phyloP scores from a whole-genome alignment of 2,329 filamentous ascomycete species.

The Coniosporium tulheliwenetii region DNA sequence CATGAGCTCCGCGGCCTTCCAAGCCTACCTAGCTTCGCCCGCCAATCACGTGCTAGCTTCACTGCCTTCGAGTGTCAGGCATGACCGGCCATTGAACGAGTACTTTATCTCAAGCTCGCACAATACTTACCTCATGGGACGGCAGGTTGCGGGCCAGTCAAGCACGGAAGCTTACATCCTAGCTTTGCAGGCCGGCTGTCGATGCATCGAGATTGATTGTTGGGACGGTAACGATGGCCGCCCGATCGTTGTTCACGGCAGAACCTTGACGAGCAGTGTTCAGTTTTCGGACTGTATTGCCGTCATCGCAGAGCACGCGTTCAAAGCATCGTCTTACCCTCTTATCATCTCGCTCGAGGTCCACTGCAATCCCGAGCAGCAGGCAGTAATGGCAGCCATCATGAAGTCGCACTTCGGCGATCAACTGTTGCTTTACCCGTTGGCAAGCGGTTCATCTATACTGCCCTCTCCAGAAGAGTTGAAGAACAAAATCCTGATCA shows the following conservation, averaged over 20 bases:
- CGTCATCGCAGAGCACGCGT: constrained; percentile 89
- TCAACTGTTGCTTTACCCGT: constrained; percentile 60
- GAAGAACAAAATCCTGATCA: constrained; percentile 72
- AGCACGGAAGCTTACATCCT: constrained; percentile 92
- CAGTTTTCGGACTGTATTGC: constrained; percentile 84
- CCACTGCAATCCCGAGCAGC: constrained; percentile 73
- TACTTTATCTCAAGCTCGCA: constrained; percentile 98
- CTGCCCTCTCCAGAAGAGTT: constrained; percentile 80
- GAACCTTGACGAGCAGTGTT: constrained; percentile 75
- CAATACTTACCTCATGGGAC: constrained; percentile 89
- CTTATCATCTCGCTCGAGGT: constrained; percentile 93
- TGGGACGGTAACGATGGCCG: constrained; percentile 87
- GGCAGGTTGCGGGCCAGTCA: constrained; percentile 77
- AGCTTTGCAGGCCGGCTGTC: constrained; percentile 73
- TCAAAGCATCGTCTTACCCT: constrained; percentile 72
- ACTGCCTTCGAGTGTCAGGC: too few species aligned
- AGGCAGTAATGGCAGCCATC: constrained; percentile 74
- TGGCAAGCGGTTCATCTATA: constrained; percentile 50
- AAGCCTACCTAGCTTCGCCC: constrained; percentile 59
- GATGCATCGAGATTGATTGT: constrained; percentile 94
- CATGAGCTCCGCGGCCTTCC: constrained; percentile 68
- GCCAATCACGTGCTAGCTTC: constrained; percentile 40
- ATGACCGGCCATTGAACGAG: constrained; percentile 74
- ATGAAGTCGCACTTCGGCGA: constrained; percentile 74
- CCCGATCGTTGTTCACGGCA: constrained; percentile 81